Conservation (phyloP, 2,329 filamentous ascomycete species). For the Aureobasidium sp. region DNA sequence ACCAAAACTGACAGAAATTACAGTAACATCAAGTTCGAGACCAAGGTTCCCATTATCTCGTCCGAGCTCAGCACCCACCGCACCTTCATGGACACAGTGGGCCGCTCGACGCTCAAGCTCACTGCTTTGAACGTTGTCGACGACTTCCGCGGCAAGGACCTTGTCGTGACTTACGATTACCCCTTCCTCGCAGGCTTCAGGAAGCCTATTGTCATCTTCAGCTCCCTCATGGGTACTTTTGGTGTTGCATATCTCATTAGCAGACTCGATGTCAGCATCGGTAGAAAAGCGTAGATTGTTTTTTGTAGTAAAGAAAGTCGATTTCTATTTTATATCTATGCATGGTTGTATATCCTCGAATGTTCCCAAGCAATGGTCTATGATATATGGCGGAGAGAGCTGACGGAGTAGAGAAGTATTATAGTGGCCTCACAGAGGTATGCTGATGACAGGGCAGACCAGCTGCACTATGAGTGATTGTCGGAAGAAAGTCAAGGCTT, state of each 20-base stretch:
- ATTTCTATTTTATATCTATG: neutral
- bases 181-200: constrained; percentile 64
- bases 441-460: neutral
- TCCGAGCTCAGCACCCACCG: constrained; percentile 58
- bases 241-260: constrained; percentile 65
- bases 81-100: constrained; percentile 90
- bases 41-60: constrained; percentile 61
- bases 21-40: constrained; percentile 72
- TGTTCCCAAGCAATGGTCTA: neutral
- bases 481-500: neutral
- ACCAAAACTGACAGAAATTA: constrained; percentile 20
- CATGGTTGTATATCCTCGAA: neutral
- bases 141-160: constrained; percentile 72
- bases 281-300: constrained; percentile 21
- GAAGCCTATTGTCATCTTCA: constrained; percentile 78
- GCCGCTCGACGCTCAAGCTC: constrained; percentile 73
- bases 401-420: neutral
- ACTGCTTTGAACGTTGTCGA: constrained; percentile 83
- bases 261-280: constrained; percentile 74
- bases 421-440: neutral
- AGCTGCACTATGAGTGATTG: neutral
- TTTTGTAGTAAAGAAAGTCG: neutral
- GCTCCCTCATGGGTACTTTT: constrained; percentile 66
- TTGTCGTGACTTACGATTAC: constrained; percentile 82
- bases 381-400: neutral